Conservation (phyloP, 495 filamentous ascomycete species). For the Neurospora cerealis region DNA sequence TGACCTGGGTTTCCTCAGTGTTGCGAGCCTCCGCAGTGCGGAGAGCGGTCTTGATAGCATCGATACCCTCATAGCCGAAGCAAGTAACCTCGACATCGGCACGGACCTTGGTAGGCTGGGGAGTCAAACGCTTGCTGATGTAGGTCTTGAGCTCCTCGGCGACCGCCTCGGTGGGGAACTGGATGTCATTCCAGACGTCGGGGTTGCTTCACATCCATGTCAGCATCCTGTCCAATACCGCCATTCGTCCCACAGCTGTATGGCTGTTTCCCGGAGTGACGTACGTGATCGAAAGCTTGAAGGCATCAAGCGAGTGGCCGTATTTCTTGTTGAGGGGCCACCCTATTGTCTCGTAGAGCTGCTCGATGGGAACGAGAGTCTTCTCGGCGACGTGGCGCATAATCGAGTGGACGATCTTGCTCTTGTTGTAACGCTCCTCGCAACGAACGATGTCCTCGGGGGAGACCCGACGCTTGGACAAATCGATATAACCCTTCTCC, state of each 20-base stretch:
- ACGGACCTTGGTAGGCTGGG: conserved; percentile 94
- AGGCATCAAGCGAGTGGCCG: conserved; percentile 92
- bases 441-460: conserved; percentile 97
- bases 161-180: conserved; percentile 78
- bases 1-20: conserved; percentile 83
- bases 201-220: conserved; percentile 55
- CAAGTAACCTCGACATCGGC: conserved; percentile 97
- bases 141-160: conserved; percentile 81
- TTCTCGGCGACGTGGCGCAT: conserved; percentile 98
- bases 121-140: conserved; percentile 91
- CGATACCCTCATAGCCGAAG: conserved; percentile 97
- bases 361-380: conserved; percentile 84
- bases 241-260: neutral
- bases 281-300: conserved; percentile 97
- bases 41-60: conserved; percentile 86
- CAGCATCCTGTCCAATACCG: conserved; percentile 1
- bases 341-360: conserved; percentile 83
- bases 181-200: conserved; percentile 86
- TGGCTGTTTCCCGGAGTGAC: conserved; percentile 12
- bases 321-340: conserved; percentile 98
- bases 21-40: conserved; percentile 81
- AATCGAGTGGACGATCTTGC: conserved; percentile 97
- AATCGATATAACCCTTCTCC: conserved; percentile 98
- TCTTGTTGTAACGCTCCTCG: conserved; percentile 98
- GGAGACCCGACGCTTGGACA: conserved; percentile 94